phyloP scores from a whole-genome alignment of 2,329 filamentous ascomycete genomes.

The Lachnellula arida region DNA sequence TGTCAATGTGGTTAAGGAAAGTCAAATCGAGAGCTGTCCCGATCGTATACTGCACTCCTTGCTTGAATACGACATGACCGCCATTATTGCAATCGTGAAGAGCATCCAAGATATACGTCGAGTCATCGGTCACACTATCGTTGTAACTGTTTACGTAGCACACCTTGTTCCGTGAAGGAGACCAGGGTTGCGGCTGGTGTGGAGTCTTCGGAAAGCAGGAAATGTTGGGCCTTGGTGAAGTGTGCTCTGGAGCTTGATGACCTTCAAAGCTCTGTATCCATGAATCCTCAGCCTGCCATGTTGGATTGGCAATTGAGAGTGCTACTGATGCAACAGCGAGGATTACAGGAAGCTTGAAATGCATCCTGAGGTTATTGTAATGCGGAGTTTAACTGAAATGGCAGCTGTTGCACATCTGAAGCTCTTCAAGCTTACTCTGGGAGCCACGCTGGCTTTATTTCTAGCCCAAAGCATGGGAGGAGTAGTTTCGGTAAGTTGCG shows the following conservation, averaged over 20 bases:
- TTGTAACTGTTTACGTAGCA: conserved; percentile 28
- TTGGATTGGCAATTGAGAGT: conserved; percentile 20
- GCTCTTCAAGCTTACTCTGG: not conserved
- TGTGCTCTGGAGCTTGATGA: conserved; percentile 14
- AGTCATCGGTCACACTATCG: conserved; percentile 30
- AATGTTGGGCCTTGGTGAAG: conserved; percentile 22
- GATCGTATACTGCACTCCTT: conserved; percentile 54
- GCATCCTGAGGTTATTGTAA: conserved; percentile 18
- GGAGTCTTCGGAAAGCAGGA: conserved; percentile 22
- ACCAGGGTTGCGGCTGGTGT: conserved; percentile 10
- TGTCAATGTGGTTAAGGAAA: conserved; percentile 58
- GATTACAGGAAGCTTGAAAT: conserved; percentile 20
- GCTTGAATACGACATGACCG: conserved; percentile 51
- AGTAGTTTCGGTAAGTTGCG: not conserved
- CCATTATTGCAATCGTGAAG: conserved; percentile 57
- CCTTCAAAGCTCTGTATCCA: conserved; percentile 11
- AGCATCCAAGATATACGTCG: conserved; percentile 47
- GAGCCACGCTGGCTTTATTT: conserved; percentile 18
- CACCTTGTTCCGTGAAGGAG: conserved; percentile 18
- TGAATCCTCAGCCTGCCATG: conserved; percentile 14
- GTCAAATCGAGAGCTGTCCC: conserved; percentile 61
- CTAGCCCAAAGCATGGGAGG: not conserved
- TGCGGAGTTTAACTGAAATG: not conserved
- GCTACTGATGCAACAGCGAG: conserved; percentile 22
- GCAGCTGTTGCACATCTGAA: not conserved